A percentile compares a stretch with the other conserved stretches of the same genome.
Evolutionary conservation across 73 alveolate genomes (phyloP).

Genomic region (Blepharisma stoltei): DNA sequence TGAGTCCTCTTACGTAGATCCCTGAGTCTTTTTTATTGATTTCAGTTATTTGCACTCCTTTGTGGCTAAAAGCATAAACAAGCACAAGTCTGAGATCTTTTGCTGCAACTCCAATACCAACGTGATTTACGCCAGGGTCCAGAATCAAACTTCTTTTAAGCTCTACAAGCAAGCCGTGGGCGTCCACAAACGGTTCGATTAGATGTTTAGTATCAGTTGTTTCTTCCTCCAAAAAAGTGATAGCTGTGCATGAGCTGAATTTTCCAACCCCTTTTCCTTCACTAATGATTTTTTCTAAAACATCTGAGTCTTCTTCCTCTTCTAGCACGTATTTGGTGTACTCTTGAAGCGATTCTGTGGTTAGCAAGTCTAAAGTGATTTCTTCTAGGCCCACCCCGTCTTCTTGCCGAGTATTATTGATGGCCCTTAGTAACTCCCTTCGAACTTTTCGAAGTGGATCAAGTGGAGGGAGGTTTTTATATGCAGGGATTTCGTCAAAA

Average conservation of each 20-base stretch:
- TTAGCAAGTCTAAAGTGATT: slow-evolving; percentile 39
- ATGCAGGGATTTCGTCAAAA: slow-evolving; percentile 64
- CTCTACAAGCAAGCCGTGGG: slow-evolving; percentile 79
- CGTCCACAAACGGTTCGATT: slow-evolving; percentile 78
- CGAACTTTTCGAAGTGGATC: slow-evolving; percentile 53
- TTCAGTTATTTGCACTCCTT: slow-evolving; percentile 60
- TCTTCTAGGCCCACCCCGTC: slow-evolving; percentile 31
- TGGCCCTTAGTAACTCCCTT: slow-evolving; percentile 48
- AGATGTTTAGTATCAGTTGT: slow-evolving; percentile 53
- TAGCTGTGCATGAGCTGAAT: slow-evolving; percentile 33
- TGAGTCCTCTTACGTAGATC: slow-evolving; percentile 84
- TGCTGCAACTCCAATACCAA: slow-evolving; percentile 89
- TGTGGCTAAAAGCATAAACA: slow-evolving; percentile 75
- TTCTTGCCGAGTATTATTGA: slow-evolving; percentile 46
- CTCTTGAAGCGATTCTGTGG: slow-evolving; percentile 17
- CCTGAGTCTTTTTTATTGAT: slow-evolving; percentile 76
- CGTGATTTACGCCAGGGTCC: slow-evolving; percentile 71
- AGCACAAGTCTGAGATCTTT: slow-evolving; percentile 82
- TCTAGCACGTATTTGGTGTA: slow-evolving; percentile 53
- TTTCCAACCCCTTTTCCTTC: slow-evolving; percentile 42
- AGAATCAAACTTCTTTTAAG: slow-evolving; percentile 65
- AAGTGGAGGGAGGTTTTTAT: slow-evolving; percentile 53
- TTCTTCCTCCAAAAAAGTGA: slow-evolving; percentile 49
- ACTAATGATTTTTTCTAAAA: slow-evolving; percentile 31
- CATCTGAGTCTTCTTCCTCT: slow-evolving; percentile 34